Conservation (phyloP, 2,329 filamentous ascomycete species). For the Uncinocarpus reesii region DNA sequence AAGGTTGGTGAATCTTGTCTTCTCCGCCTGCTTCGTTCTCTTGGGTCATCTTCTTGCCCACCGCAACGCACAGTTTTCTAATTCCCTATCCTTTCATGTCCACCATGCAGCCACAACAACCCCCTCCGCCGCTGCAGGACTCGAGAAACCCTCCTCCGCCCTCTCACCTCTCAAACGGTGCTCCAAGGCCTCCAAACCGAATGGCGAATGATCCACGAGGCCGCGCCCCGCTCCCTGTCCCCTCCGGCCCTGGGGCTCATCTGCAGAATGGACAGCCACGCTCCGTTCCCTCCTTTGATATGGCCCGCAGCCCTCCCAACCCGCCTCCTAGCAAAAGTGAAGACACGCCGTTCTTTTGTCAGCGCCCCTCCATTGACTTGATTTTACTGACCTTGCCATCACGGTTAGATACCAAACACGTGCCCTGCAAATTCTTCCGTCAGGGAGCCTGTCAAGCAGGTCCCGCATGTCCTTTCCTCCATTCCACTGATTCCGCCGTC, state of each 20-base stretch:
- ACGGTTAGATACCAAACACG: conserved; percentile 74
- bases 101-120: conserved; percentile 14
- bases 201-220: conserved; percentile 33
- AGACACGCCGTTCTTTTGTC: background rate
- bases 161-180: conserved; percentile 8
- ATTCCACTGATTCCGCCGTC: conserved; percentile 73
- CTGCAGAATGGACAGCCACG: conserved; percentile 35
- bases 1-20: conserved; percentile 7
- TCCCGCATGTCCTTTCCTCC: conserved; percentile 89
- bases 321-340: conserved; percentile 34
- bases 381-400: conserved; percentile 7
- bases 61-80: conserved; percentile 2
- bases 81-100: background rate
- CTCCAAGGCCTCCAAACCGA: conserved; percentile 19
- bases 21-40: conserved; percentile 3
- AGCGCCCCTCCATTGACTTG: background rate
- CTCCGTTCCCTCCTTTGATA: conserved; percentile 31
- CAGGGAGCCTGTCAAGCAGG: conserved; percentile 94
- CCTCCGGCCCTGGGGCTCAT: conserved; percentile 24
- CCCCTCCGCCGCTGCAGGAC: conserved; percentile 7
- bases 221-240: conserved; percentile 32
- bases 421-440: conserved; percentile 98
- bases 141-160: conserved; percentile 5
- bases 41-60: background rate
- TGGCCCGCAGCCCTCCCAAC: conserved; percentile 40